A percentile compares a stretch with the other conserved stretches of the same genome.
These are phyloP conservation scores for Pythium chondricola DNA, from an alignment of 352 stramenopile genomes.

Conservation along the genomic window DNA sequence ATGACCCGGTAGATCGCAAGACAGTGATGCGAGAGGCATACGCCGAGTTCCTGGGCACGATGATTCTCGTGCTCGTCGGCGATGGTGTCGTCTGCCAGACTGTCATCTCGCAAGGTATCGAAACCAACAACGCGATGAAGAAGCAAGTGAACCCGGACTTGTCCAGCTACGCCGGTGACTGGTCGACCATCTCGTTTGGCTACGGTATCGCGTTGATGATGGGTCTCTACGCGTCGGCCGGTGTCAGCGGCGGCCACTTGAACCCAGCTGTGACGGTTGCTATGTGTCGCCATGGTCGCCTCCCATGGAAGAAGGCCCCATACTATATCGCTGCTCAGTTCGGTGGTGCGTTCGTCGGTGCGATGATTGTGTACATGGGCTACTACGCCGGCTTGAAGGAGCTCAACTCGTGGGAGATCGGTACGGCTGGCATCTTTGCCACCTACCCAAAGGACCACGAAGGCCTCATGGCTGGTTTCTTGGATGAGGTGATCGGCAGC, in stretches of 20 bases:
- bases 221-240: conserved; percentile 56
- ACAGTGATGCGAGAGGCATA: conserved; percentile 20
- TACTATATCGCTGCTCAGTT: conserved; percentile 65
- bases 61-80: conserved; percentile 26
- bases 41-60: conserved; percentile 27
- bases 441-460: conserved; percentile 70
- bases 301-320: conserved; percentile 57
- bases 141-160: conserved; percentile 37
- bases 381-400: conserved; percentile 54
- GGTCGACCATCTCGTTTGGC: conserved; percentile 61
- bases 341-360: conserved; percentile 52
- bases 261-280: conserved; percentile 64
- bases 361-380: conserved; percentile 54
- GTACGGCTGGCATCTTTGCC: conserved; percentile 63
- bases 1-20: conserved; percentile 29
- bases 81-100: conserved; percentile 40
- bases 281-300: conserved; percentile 53
- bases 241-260: conserved; percentile 60
- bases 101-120: conserved; percentile 55
- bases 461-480: conserved; percentile 47
- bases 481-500: conserved; percentile 56
- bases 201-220: conserved; percentile 71
- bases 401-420: conserved; percentile 52
- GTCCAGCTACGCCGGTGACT: conserved; percentile 56
- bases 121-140: conserved; percentile 40